A percentile compares a stretch with the other conserved stretches of the same genome.
Conservation (phyloP, 352 stramenopile species). For the Globisporangium paroecandrum region DNA sequence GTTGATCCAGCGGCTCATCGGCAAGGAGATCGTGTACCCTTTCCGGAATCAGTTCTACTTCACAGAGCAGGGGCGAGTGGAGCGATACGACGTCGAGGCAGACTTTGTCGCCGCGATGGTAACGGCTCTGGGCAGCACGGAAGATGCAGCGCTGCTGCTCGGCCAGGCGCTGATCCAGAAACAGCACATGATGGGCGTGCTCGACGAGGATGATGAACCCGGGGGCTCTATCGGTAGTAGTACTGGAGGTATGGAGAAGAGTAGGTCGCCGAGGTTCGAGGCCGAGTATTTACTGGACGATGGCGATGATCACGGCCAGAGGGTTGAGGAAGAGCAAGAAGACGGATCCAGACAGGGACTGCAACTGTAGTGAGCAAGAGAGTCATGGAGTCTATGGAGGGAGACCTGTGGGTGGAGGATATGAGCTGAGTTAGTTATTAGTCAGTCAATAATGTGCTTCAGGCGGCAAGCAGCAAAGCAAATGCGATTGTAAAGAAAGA, state of each 20-base stretch:
- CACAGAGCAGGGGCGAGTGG: constrained; percentile 21
- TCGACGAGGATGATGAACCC: constrained; percentile 7
- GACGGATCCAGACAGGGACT: no score
- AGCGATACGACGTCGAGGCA: constrained; percentile 27
- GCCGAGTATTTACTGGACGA: not conserved
- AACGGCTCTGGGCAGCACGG: constrained; percentile 30
- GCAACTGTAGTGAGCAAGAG: no score
- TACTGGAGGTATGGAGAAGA: not conserved
- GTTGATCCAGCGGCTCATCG: constrained; percentile 42
- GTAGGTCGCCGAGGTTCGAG: not conserved
- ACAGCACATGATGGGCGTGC: constrained; percentile 14
- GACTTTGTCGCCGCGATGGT: constrained; percentile 36
- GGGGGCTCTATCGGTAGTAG: not conserved
- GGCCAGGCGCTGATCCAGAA: constrained; percentile 29
- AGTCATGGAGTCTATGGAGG: no score
- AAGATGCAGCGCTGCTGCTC: constrained; percentile 34
- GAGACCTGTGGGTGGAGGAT: no score
- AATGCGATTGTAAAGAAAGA: no score
- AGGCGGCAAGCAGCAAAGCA: no score
- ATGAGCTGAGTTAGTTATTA: no score
- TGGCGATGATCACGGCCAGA: not conserved
- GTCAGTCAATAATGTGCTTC: no score
- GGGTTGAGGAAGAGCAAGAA: not conserved
- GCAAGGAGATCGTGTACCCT: constrained; percentile 34
- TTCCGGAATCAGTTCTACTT: constrained; percentile 43